phyloP scores from a whole-genome alignment of 2,329 filamentous ascomycete genomes.

The Fusarium tuaranense region DNA sequence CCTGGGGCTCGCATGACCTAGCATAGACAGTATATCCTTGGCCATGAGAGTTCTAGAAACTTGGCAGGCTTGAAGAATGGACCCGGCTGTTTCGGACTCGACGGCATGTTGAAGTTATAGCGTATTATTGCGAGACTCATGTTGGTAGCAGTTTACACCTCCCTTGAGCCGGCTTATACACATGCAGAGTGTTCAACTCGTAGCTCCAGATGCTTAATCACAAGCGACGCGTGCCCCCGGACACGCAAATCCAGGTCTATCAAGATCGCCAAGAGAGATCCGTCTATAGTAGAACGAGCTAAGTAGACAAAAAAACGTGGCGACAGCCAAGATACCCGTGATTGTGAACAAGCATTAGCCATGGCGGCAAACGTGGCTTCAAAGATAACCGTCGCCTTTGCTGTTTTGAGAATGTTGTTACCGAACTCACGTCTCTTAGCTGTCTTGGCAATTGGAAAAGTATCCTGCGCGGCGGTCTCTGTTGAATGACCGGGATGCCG shows the following conservation, averaged over 20 bases:
- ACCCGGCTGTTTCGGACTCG: not conserved
- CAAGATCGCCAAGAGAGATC: conserved; percentile 15
- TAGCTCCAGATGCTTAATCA: conserved; percentile 19
- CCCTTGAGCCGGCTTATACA: not conserved
- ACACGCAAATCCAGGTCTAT: conserved; percentile 5
- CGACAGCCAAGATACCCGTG: not conserved
- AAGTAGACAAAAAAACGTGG: not conserved
- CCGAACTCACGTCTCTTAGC: not conserved
- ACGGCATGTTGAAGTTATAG: not conserved
- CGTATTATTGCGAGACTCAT: not conserved
- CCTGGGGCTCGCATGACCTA: not conserved
- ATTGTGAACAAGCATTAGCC: not conserved
- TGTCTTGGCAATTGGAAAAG: not conserved
- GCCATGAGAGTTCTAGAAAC: conserved; percentile 1
- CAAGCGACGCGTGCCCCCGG: conserved; percentile 23
- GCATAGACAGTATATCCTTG: conserved; percentile 6
- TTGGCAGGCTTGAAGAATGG: not conserved
- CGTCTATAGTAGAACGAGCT: not conserved
- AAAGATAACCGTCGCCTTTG: conserved; percentile 13
- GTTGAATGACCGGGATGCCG: not conserved
- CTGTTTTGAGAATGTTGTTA: not conserved
- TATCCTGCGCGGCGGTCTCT: not conserved
- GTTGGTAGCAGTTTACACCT: not conserved
- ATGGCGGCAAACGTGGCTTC: conserved; percentile 7
- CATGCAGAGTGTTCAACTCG: conserved; percentile 23